Conservation (phyloP, 148 eudicot species). For the Rhododendron ferrugineum region DNA sequence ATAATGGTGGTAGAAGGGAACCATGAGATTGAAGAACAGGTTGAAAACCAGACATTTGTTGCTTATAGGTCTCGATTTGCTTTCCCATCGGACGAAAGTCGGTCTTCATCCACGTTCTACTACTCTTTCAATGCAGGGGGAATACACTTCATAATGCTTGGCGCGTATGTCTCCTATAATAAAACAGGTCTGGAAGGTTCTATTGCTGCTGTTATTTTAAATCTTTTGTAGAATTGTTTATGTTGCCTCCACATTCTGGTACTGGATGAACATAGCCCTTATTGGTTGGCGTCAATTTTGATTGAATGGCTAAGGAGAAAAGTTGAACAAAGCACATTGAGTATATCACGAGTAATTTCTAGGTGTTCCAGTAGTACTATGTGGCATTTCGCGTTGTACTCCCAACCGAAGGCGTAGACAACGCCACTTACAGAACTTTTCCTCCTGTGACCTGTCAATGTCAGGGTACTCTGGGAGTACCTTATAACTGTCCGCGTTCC, state of each 20-base stretch:
- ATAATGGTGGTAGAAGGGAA: constrained; percentile 96
- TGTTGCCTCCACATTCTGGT: background rate
- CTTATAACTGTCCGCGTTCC: background rate
- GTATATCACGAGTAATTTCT: background rate
- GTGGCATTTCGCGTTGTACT: background rate
- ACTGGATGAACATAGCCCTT: background rate
- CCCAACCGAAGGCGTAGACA: background rate
- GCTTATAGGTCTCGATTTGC: constrained; percentile 95
- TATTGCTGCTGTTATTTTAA: background rate
- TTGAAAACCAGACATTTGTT: constrained; percentile 56
- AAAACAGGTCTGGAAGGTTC: constrained; percentile 48
- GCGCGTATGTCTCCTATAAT: constrained; percentile 72
- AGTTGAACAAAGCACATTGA: background rate
- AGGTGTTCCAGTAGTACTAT: background rate
- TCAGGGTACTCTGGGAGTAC: constrained; percentile 1
- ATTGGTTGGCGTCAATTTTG: constrained; percentile 1
- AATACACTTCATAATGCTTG: constrained; percentile 89
- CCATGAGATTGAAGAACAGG: constrained; percentile 92
- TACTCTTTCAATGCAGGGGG: constrained; percentile 98
- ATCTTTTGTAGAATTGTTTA: background rate
- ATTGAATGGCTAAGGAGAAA: background rate
- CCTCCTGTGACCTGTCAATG: background rate
- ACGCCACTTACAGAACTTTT: background rate
- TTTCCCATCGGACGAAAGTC: constrained; percentile 85
- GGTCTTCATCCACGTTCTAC: constrained; percentile 73